Evolutionary conservation across 1,284 basidiomycete genomes (phyloP), one percentile per base, ranked within the genome.

Genomic region (Heimioporus punctisporus): DNA sequence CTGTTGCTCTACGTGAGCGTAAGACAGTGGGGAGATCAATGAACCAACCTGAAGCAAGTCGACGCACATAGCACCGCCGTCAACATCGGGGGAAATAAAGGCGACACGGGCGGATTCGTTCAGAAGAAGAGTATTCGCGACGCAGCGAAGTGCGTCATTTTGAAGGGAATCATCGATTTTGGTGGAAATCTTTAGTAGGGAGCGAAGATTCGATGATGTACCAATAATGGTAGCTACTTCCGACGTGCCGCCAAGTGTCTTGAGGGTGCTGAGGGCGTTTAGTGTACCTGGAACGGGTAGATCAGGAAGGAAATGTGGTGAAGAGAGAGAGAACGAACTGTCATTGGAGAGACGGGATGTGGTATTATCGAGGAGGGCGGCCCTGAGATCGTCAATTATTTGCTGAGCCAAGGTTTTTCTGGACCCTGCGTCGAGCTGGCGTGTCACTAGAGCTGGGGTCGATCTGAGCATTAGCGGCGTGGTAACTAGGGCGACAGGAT

Each of bases 51-150:
- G 83, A 21, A 92, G 76, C 51, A 89, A 72, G 24, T 76, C 70
- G 8, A 88, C 61, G 58, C 79, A 82, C 11, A 74, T 70, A 21
- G 83, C 77, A 14, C 85, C 87, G 10, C 90, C 90, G 24, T 78
- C 80, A 11, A 90, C 84, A 8, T 79, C 77, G 47, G 81, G 76
- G 42, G 72, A 72, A 30, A 88, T 69, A 62, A 90, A 84, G 0
- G 79, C 81, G 19, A 69, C 65, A 48, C 91, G 81, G 6, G 86
- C 85, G 21, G 72, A 65, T 52, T 88, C 86, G 46, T 88, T 73
- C 50, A 93, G 79, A 25, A 93, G 77, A 15, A 92, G 66, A 1
- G 88, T 84, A 65, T 93, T 93, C 6, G 91, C 90, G 31, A 91
- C 77, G 53, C 86, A 90, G 49, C 89, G 77, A 46, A 92, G 74